Conservation (phyloP, 345 rosid species). For the Mallotus nudiflorus region DNA sequence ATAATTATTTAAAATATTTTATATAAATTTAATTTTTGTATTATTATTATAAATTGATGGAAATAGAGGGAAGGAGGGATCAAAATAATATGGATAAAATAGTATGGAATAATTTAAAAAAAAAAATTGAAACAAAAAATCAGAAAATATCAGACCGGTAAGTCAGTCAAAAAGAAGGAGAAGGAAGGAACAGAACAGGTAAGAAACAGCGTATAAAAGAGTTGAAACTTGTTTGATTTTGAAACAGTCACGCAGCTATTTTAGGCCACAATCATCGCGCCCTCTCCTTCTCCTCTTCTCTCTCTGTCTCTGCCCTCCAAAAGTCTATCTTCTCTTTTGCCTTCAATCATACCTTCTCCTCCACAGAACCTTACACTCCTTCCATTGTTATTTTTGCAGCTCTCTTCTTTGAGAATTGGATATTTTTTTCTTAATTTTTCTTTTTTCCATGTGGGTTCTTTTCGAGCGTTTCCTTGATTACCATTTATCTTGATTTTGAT, state of each 20-base stretch:
- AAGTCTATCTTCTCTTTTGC: not conserved
- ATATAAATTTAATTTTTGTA: too few relatives aligned
- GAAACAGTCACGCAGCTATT: conserved; percentile 21
- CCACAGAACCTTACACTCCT: conserved; percentile 10
- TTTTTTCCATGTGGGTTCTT: not conserved
- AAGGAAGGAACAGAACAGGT: not conserved
- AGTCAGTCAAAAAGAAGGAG: conserved; percentile 9
- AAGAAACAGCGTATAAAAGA: conserved; percentile 1
- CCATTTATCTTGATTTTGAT: too few relatives aligned
- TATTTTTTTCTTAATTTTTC: not conserved
- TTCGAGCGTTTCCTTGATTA: not conserved
- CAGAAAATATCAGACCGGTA: conserved; percentile 12
- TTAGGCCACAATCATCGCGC: conserved; percentile 28
- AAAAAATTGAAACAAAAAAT: not conserved
- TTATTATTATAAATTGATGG: too few relatives aligned
- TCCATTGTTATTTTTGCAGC: too few relatives aligned
- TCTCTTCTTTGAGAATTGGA: too few relatives aligned
- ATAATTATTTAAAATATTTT: too few relatives aligned
- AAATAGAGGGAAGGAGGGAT: too few relatives aligned
- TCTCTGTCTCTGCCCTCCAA: too few relatives aligned
- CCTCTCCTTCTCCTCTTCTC: conserved; percentile 2
- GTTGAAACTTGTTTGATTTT: conserved; percentile 4
- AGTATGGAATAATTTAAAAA: too few relatives aligned
- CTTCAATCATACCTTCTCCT: not conserved
- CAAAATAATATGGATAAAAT: too few relatives aligned